These are phyloP conservation scores for Dryadomyces quercus-mongolicae DNA, from an alignment of 2,329 filamentous ascomycete genomes.

Conservation along the genomic window DNA sequence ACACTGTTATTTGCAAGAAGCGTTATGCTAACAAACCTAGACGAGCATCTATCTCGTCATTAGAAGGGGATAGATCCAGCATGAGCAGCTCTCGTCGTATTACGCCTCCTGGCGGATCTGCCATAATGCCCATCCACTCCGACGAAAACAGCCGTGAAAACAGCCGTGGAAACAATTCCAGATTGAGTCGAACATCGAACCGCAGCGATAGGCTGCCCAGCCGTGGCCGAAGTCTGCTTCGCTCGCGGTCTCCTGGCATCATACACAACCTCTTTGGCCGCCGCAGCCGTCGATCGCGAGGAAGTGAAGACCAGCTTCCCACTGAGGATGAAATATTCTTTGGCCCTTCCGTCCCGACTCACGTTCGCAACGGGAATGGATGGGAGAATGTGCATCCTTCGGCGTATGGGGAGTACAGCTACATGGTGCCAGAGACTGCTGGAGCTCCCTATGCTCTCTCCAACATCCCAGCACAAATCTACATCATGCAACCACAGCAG, in stretches of 20 bases:
- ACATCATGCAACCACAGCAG: slow-evolving; percentile 8
- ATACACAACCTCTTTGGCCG: slow-evolving; percentile 6
- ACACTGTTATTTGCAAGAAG: neutral
- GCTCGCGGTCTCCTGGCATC: slow-evolving; percentile 2
- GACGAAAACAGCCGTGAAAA: neutral
- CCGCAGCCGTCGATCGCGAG: slow-evolving; percentile 1
- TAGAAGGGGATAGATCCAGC: neutral
- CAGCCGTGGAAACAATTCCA: neutral
- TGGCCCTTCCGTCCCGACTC: slow-evolving; percentile 1
- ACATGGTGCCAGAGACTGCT: neutral
- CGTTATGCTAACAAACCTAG: neutral
- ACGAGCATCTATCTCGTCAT: neutral
- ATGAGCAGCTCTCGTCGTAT: neutral
- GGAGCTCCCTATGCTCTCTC: slow-evolving; percentile 5
- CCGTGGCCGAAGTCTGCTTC: neutral
- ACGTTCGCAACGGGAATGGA: neutral
- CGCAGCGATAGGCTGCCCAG: neutral
- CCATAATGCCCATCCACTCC: neutral
- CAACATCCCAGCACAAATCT: slow-evolving; percentile 8
- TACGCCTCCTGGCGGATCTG: neutral
- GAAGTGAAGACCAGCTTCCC: neutral
- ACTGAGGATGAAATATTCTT: slow-evolving; percentile 1
- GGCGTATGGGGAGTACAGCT: neutral
- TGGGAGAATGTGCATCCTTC: slow-evolving; percentile 5
- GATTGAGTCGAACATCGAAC: neutral